Conservation (phyloP, 768 basidiomycete species). For the Mycena vulgaris region DNA sequence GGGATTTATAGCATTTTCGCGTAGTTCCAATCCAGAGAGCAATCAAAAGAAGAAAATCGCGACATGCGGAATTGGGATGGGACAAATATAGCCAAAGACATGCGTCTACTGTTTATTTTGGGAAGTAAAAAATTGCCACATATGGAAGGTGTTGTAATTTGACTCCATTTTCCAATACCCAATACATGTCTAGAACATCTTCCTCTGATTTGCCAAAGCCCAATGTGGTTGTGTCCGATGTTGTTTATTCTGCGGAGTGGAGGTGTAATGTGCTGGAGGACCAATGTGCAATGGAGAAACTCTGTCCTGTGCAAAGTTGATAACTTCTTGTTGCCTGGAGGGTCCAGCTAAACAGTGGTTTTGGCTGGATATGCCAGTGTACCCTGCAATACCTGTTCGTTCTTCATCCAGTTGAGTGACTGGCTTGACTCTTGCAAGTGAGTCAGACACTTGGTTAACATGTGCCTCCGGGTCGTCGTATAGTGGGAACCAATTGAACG, state of each 20-base stretch:
- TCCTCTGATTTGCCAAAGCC: too few species aligned
- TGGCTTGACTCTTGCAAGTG: neutral
- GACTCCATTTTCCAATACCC: too few species aligned
- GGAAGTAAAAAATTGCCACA: too few species aligned
- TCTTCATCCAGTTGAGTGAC: conserved; percentile 9
- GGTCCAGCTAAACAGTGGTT: neutral
- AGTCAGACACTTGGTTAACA: neutral
- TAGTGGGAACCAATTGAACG: neutral
- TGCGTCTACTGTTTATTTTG: neutral
- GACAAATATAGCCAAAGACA: neutral
- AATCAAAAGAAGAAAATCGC: too few species aligned
- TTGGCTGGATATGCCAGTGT: neutral
- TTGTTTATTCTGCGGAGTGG: neutral
- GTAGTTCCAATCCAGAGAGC: too few species aligned
- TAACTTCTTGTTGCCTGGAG: neutral
- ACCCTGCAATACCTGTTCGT: neutral
- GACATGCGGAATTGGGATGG: too few species aligned
- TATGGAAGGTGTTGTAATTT: conserved; percentile 5
- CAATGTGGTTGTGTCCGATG: neutral
- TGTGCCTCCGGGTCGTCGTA: neutral
- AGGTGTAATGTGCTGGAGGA: neutral
- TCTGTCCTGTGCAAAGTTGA: neutral
- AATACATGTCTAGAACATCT: too few species aligned
- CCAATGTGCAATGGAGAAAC: conserved; percentile 4
- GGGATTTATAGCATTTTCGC: neutral